These are phyloP conservation scores for Neltuma alba DNA, from an alignment of 306 rosid species.

Conservation along the genomic window DNA sequence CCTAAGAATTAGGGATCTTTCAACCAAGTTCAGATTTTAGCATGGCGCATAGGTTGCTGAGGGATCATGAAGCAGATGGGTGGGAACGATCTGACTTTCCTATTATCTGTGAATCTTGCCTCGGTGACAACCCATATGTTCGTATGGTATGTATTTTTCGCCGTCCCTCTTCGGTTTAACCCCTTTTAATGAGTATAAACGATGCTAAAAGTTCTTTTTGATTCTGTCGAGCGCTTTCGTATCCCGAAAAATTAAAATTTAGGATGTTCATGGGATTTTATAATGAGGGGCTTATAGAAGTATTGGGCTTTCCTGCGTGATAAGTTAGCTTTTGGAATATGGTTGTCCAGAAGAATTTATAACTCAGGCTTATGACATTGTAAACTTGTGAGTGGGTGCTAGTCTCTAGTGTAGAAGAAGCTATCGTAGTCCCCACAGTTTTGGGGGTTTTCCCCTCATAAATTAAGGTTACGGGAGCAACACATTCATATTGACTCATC, in stretches of 20 bases:
- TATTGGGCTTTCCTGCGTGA: not conserved
- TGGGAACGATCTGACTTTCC: constrained; percentile 72
- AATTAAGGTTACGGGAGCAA: not conserved
- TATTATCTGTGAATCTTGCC: constrained; percentile 64
- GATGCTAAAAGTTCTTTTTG: not conserved
- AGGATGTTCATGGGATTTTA: not conserved
- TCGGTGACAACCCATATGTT: constrained; percentile 61
- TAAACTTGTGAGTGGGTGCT: no score
- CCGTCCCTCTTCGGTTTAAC: not conserved
- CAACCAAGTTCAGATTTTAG: not conserved
- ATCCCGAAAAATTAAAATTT: not conserved
- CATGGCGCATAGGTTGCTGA: constrained; percentile 63
- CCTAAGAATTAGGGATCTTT: not conserved
- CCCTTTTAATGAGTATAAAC: not conserved
- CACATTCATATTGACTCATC: not conserved
- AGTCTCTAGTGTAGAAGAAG: not conserved
- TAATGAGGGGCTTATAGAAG: not conserved
- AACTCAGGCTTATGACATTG: not conserved
- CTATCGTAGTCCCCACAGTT: not conserved
- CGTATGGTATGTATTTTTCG: constrained; percentile 48
- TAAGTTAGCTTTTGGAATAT: not conserved
- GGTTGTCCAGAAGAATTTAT: not conserved
- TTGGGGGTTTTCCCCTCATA: not conserved
- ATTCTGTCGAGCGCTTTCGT: not conserved
- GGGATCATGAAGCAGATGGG: constrained; percentile 66